Evolutionary conservation across 305 asterid genomes (phyloP).

Genomic region (Fraxinus sp.): DNA sequence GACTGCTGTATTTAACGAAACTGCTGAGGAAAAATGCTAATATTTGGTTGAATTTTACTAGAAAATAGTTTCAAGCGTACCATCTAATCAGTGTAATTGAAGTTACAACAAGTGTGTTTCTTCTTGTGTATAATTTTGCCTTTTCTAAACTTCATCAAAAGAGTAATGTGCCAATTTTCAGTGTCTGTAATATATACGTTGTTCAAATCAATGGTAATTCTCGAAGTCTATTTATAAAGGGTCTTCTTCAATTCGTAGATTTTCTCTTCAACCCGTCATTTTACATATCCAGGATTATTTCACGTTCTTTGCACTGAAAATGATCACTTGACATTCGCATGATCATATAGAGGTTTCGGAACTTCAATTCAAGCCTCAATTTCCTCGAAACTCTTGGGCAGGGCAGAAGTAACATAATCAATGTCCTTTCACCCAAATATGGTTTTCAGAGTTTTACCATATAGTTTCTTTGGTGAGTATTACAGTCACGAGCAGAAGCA

Average conservation of each 20-base stretch:
- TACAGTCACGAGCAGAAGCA: background rate
- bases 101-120: background rate
- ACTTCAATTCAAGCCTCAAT: background rate
- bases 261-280: background rate
- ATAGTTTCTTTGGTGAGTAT: background rate
- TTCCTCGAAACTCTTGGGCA: background rate
- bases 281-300: background rate
- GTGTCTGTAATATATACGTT: background rate
- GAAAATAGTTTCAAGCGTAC: background rate
- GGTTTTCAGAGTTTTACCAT: background rate
- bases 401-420: background rate
- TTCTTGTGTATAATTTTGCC: background rate
- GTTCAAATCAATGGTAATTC: background rate
- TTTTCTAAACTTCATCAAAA: background rate
- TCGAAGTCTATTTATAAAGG: background rate
- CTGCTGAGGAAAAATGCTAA: conserved; percentile 35
- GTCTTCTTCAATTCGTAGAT: background rate
- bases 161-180: background rate
- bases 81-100: background rate
- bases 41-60: background rate
- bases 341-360: no score
- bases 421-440: background rate
- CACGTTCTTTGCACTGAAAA: background rate
- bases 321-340: background rate
- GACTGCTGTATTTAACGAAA: conserved; percentile 18